Percentiles rank a stretch among this genome's conserved stretches.
These are phyloP conservation scores for Termitomyces sp. DNA, from an alignment of 768 basidiomycete genomes.

Conservation along the genomic window DNA sequence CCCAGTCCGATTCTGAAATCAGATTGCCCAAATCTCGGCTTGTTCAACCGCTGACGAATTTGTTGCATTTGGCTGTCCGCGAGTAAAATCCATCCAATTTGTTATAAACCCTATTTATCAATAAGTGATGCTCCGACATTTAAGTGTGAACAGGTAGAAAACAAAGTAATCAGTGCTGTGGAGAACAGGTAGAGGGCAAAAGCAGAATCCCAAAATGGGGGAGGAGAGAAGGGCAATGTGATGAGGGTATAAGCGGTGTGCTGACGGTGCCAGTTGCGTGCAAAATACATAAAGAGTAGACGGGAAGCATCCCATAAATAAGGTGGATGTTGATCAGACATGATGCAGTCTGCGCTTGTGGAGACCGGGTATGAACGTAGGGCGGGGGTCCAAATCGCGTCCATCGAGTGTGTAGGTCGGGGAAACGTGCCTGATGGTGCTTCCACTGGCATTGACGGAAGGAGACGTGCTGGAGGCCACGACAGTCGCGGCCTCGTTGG, in stretches of 20 bases:
- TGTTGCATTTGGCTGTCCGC: no score
- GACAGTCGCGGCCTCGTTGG: slow-evolving; percentile 30
- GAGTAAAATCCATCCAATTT: no score
- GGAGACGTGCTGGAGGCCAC: slow-evolving; percentile 7
- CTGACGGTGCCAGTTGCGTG: background rate
- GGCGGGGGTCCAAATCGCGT: background rate
- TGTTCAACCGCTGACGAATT: no score
- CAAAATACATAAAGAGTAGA: background rate
- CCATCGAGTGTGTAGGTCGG: slow-evolving; percentile 58
- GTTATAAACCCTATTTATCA: background rate
- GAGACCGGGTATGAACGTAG: background rate
- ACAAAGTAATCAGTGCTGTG: background rate
- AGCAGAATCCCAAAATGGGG: background rate
- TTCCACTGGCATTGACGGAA: slow-evolving; percentile 11
- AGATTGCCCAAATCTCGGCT: no score
- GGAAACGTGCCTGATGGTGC: slow-evolving; percentile 37
- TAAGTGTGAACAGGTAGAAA: background rate
- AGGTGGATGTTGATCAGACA: background rate
- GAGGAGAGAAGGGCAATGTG: no score
- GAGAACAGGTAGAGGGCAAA: background rate
- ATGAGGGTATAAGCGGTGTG: background rate
- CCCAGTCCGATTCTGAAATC: no score
- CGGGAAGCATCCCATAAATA: background rate
- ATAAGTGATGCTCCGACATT: slow-evolving; percentile 2
- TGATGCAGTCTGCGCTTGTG: slow-evolving; percentile 9